Evolutionary conservation across 2,329 filamentous ascomycete genomes (phyloP).

Genomic region (Escovopsis sp.): DNA sequence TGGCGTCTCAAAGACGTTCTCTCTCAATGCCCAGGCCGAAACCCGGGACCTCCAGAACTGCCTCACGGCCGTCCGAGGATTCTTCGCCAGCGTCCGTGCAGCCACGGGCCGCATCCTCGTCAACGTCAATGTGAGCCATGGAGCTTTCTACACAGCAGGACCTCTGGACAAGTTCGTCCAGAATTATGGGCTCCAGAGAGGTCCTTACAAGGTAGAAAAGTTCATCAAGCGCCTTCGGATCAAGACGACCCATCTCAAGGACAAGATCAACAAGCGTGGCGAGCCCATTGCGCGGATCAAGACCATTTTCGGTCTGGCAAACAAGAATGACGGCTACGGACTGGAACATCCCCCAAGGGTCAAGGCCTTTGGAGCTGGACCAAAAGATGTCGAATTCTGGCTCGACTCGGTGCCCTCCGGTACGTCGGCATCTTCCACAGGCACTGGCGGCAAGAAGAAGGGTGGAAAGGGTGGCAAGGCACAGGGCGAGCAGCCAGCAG

Average conservation of each 20-base stretch:
- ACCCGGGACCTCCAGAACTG: conserved; percentile 12
- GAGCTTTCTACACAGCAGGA: conserved; percentile 17
- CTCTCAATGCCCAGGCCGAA: conserved; percentile 2
- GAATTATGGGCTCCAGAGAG: neutral
- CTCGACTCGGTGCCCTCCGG: conserved; percentile 14
- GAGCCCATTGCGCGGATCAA: conserved; percentile 22
- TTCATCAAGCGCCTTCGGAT: conserved; percentile 25
- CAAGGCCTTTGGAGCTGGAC: conserved; percentile 25
- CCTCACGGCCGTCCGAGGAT: conserved; percentile 17
- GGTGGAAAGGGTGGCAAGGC: conserved; percentile 5
- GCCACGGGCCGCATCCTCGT: conserved; percentile 7
- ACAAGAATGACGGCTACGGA: conserved; percentile 16
- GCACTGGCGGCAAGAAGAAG: conserved; percentile 1
- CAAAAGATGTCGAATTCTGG: conserved; percentile 41
- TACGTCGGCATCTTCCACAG: neutral
- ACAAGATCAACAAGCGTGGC: conserved; percentile 16
- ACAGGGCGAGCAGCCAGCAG: conserved; percentile 13
- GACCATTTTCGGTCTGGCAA: conserved; percentile 22
- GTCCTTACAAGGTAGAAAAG: conserved; percentile 11
- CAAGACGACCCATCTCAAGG: conserved; percentile 23
- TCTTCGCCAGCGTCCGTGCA: conserved; percentile 8
- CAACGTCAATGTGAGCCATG: conserved; percentile 20
- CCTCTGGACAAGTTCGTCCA: conserved; percentile 11
- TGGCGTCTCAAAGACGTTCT: conserved; percentile 17
- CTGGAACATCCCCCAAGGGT: conserved; percentile 15